These are phyloP conservation scores for Camillea tinctor DNA, from an alignment of 2,329 filamentous ascomycete genomes.

Conservation along the genomic window DNA sequence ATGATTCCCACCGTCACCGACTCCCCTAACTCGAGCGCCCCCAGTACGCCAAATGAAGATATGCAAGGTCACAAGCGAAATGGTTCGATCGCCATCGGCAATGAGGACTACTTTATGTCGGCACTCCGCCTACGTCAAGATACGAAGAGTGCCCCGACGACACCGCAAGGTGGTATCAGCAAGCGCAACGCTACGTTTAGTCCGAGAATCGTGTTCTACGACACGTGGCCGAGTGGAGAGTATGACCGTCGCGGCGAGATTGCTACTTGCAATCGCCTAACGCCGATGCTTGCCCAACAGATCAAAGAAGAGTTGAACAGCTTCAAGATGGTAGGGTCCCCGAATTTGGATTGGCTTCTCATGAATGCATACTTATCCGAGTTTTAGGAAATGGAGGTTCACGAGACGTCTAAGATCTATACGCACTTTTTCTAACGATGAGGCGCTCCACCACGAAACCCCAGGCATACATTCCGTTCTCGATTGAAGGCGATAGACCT, in stretches of 20 bases:
- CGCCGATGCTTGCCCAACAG: slow-evolving; percentile 94
- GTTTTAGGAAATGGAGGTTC: slow-evolving; percentile 97
- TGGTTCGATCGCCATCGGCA: slow-evolving; percentile 71
- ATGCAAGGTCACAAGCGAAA: slow-evolving; percentile 63
- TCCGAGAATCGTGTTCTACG: slow-evolving; percentile 89
- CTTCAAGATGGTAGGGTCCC: slow-evolving; percentile 87
- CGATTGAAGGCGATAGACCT: slow-evolving; percentile 33
- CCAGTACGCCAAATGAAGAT: slow-evolving; percentile 84
- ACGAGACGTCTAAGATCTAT: slow-evolving; percentile 98
- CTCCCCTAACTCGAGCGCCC: slow-evolving; percentile 80
- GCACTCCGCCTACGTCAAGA: slow-evolving; percentile 71
- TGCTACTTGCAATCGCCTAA: slow-evolving; percentile 95
- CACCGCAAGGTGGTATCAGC: slow-evolving; percentile 61
- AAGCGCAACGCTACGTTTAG: slow-evolving; percentile 76
- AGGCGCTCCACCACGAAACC: slow-evolving; percentile 31
- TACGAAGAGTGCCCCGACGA: slow-evolving; percentile 76
- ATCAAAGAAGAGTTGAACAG: slow-evolving; percentile 99
- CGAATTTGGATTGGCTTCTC: background rate
- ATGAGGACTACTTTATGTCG: slow-evolving; percentile 87
- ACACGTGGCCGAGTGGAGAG: slow-evolving; percentile 93
- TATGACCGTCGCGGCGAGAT: slow-evolving; percentile 96
- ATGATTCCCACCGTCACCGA: slow-evolving; percentile 65
- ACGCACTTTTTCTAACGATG: slow-evolving; percentile 95
- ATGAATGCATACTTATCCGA: slow-evolving; percentile 38
- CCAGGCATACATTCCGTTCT: slow-evolving; percentile 30